Conservation (phyloP, 2,329 filamentous ascomycete genomes). For the Epichloe scottii region DNA sequence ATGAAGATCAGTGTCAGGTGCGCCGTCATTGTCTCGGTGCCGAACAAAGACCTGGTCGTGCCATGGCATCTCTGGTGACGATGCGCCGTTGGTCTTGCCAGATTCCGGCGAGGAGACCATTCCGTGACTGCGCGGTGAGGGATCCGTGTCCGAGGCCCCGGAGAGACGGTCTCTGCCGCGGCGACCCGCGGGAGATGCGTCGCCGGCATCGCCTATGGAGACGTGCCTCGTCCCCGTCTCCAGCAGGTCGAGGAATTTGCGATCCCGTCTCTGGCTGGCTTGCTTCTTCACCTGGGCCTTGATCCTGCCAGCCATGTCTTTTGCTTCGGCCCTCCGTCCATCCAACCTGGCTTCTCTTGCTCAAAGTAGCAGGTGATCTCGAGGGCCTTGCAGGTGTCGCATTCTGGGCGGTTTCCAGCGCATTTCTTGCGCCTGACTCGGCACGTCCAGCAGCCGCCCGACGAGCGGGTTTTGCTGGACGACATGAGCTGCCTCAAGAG, state of each 20-base stretch:
- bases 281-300: constrained; percentile 46
- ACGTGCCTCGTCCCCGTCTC: constrained; percentile 20
- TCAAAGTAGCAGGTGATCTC: constrained; percentile 43
- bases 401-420: constrained; percentile 39
- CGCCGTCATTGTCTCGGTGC: constrained; percentile 10
- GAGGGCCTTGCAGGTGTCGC: constrained; percentile 37
- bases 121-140: constrained; percentile 11
- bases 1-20: constrained; percentile 21
- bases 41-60: constrained; percentile 17
- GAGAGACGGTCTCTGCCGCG: constrained; percentile 7
- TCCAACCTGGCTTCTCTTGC: constrained; percentile 42
- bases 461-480: constrained; percentile 22
- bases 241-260: constrained; percentile 33
- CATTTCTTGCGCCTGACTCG: constrained; percentile 50
- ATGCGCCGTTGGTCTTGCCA: constrained; percentile 18
- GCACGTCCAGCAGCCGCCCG: constrained; percentile 47
- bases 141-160: constrained; percentile 18
- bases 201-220: constrained; percentile 10
- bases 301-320: constrained; percentile 37
- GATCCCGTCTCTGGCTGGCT: constrained; percentile 36
- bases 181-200: constrained; percentile 2
- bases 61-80: constrained; percentile 21
- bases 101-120: constrained; percentile 16
- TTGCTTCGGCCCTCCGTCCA: constrained; percentile 39
- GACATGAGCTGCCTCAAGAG: constrained; percentile 12